Base-by-base conservation (phyloP, 805 yeast species). In the Dipodascus geniculatus region DNA sequence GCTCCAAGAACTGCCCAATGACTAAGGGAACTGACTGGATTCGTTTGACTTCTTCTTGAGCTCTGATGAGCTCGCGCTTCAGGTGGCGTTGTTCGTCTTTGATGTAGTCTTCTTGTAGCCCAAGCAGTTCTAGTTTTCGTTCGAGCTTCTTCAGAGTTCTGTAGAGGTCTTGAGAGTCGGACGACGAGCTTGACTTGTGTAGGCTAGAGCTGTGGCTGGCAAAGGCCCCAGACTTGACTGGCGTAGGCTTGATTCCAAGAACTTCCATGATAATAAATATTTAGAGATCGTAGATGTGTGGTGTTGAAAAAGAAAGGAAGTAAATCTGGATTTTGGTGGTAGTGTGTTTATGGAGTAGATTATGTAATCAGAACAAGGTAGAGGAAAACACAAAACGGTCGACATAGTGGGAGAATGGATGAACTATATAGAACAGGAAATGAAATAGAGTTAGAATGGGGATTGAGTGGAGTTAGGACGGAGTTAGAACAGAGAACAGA, bases 31-130 rank as follows among this genome's bases (percentile, higher is more conserved):
- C 99, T 2, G 96, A 87, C 66, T 93, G 96, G 68, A 93, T 95
- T 64, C 96, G 81, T 70, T 93, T 91, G 48, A 93, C 99, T 71
- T 93, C 99, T 69, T 93, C 99, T 69, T 95, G 98, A 1, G 99
- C 99, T 63, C 97, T 82, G 50, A 90, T 82, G 54, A 93, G 77
- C 73, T 93, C 99, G 60, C 97, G 79, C 65, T 88, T 90, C 68
- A 93, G 76, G 71, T 91, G 96, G 65, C 96, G 93, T 66, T 90
- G 97, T 69, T 93, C 99, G 68, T 93, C 99, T 66, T 95, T 93
- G 67, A 93, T 89, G 69, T 91, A 95, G 56, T 90, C 97, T 68
- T 93, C 99, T 70, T 93, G 99, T 59, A 93, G 75, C 56, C 78
- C 72, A 57, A 93, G 72, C 51, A 93, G 74, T 61, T 91, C 96